A percentile compares a stretch with the other conserved stretches of the same genome.
Conservation (phyloP, 2,329 filamentous ascomycete species). For the Alternaria ventricosa region DNA sequence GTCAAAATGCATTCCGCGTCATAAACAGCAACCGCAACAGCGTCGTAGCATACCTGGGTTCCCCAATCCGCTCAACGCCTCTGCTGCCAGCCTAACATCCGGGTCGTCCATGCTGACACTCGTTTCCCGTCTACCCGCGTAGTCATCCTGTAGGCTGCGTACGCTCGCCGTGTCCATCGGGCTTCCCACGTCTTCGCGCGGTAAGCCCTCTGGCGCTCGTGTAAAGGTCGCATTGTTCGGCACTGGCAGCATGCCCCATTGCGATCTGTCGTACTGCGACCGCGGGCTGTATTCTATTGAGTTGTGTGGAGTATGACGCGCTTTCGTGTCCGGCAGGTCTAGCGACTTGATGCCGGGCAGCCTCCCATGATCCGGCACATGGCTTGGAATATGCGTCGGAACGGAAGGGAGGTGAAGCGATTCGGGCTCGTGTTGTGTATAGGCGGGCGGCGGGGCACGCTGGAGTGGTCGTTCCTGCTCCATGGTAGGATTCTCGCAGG, state of each 20-base stretch:
- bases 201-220: slow-evolving; percentile 38
- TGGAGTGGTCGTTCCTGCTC: slow-evolving; percentile 42
- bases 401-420: slow-evolving; percentile 52
- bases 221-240: slow-evolving; percentile 39
- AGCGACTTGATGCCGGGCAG: slow-evolving; percentile 56
- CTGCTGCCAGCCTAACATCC: slow-evolving; percentile 57
- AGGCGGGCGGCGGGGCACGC: slow-evolving; percentile 53
- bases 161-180: slow-evolving; percentile 54
- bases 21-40: background rate
- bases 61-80: slow-evolving; percentile 58
- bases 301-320: slow-evolving; percentile 32
- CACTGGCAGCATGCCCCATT: slow-evolving; percentile 38
- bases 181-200: slow-evolving; percentile 48
- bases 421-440: slow-evolving; percentile 51
- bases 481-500: slow-evolving; percentile 21
- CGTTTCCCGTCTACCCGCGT: slow-evolving; percentile 39
- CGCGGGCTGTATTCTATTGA: slow-evolving; percentile 47
- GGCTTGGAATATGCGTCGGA: slow-evolving; percentile 45
- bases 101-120: slow-evolving; percentile 58
- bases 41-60: slow-evolving; percentile 53
- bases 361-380: slow-evolving; percentile 30
- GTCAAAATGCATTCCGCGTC: slow-evolving; percentile 17
- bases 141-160: slow-evolving; percentile 50
- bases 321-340: slow-evolving; percentile 44
- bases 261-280: slow-evolving; percentile 21